These are phyloP conservation scores for Sisymbrium irio DNA, from an alignment of 345 rosid genomes.

Conservation along the genomic window DNA sequence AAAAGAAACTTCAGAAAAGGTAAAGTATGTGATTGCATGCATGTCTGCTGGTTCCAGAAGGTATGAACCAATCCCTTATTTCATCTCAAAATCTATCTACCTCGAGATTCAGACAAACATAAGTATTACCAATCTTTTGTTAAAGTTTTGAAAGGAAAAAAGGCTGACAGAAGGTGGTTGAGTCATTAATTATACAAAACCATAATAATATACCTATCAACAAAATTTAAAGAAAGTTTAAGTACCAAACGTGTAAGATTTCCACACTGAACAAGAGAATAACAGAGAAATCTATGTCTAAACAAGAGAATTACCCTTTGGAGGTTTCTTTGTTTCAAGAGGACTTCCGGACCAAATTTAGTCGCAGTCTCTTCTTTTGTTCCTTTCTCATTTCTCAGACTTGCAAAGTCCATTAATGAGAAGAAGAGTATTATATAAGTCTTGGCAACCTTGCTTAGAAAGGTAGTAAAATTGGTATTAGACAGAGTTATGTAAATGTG, in stretches of 20 bases:
- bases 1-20: conserved; percentile 12
- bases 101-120: conserved; percentile 28
- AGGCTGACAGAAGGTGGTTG: conserved; percentile 34
- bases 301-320: neutral
- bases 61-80: conserved; percentile 14
- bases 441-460: neutral
- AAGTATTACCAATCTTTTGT: conserved; percentile 2
- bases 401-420: neutral
- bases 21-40: conserved; percentile 36
- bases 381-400: neutral
- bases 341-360: neutral
- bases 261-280: neutral
- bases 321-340: neutral
- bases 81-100: conserved; percentile 19
- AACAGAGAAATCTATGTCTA: neutral
- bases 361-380: neutral
- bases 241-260: neutral
- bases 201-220: neutral
- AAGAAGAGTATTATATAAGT: neutral
- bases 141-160: neutral
- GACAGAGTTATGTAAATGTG: no score
- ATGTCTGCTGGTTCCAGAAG: conserved; percentile 28
- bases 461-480: neutral
- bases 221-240: neutral
- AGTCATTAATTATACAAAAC: conserved; percentile 18